phyloP scores from a whole-genome alignment of 805 yeast genomes.

The Blastobotrys robertii region DNA sequence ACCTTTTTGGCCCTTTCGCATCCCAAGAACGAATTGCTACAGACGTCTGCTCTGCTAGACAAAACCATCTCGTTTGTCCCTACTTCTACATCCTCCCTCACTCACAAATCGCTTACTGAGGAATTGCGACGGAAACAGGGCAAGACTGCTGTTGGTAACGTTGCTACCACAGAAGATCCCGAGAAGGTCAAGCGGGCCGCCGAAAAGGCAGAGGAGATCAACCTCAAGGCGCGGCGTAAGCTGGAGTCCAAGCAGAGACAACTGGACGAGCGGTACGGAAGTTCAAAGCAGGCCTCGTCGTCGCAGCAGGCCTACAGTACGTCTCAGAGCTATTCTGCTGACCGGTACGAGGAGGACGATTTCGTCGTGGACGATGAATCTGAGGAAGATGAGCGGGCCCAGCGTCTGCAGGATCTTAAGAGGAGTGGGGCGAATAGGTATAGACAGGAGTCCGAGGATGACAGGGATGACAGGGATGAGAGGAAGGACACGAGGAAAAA shows the following conservation, averaged over 20 bases:
- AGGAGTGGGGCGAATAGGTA: constrained; percentile 20
- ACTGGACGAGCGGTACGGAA: constrained; percentile 17
- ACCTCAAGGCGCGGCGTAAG: constrained; percentile 32
- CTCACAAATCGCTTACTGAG: constrained; percentile 66
- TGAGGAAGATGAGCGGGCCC: constrained; percentile 24
- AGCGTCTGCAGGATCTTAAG: constrained; percentile 23
- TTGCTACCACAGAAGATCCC: constrained; percentile 35
- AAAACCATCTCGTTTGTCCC: constrained; percentile 73
- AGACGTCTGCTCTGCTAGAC: constrained; percentile 53
- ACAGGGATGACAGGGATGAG: constrained; percentile 11
- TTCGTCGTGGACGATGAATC: constrained; percentile 29
- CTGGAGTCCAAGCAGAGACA: constrained; percentile 30
- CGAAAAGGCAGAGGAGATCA: constrained; percentile 30
- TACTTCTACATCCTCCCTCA: constrained; percentile 76
- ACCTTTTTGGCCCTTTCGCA: constrained; percentile 63
- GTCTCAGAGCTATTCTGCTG: constrained; percentile 7
- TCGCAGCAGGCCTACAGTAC: background rate
- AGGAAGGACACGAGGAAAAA: constrained; percentile 15
- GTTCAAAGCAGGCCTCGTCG: background rate
- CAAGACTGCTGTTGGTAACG: constrained; percentile 26
- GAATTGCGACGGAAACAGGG: constrained; percentile 27
- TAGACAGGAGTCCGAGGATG: constrained; percentile 9
- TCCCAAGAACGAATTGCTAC: constrained; percentile 61
- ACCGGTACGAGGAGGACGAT: constrained; percentile 30
- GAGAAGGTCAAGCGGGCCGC: constrained; percentile 35